These are phyloP conservation scores for Yarrowia divulgata DNA, from an alignment of 805 yeast genomes.

Conservation along the genomic window DNA sequence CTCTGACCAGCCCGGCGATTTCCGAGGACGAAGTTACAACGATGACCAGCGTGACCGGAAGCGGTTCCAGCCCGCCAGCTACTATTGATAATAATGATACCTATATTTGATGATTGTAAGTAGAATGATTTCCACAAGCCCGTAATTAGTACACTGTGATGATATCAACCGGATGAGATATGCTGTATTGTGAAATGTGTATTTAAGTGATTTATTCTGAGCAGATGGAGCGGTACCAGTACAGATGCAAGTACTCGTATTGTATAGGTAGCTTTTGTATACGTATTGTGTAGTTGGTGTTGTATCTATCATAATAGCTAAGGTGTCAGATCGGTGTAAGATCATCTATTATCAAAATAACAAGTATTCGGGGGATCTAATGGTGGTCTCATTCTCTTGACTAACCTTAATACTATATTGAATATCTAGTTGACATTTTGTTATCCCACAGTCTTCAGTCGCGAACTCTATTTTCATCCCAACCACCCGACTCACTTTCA, in stretches of 20 bases:
- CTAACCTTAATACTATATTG: too few species aligned
- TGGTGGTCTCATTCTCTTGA: too few species aligned
- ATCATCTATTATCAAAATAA: too few species aligned
- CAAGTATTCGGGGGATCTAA: too few species aligned
- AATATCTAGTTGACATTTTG: too few species aligned
- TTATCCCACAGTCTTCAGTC: neutral
- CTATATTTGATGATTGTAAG: constrained; percentile 25
- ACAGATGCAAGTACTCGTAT: too few species aligned
- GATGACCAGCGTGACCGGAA: constrained; percentile 38
- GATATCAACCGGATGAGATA: constrained; percentile 6
- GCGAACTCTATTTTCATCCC: neutral
- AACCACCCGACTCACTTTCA: constrained; percentile 18
- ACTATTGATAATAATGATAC: constrained; percentile 37
- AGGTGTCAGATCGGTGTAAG: too few species aligned
- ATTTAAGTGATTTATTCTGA: too few species aligned
- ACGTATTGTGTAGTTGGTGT: too few species aligned
- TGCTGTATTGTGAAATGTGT: neutral
- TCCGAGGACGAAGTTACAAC: constrained; percentile 28
- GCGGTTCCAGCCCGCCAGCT: constrained; percentile 38
- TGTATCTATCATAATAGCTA: too few species aligned
- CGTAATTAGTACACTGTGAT: neutral
- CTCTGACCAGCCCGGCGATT: constrained; percentile 11
- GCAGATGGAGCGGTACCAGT: too few species aligned
- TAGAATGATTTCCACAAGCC: constrained; percentile 10
- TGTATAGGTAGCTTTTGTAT: too few species aligned